These are phyloP conservation scores for Monascus ruber DNA, from an alignment of 2,329 filamentous ascomycete species.

Conservation along the genomic window DNA sequence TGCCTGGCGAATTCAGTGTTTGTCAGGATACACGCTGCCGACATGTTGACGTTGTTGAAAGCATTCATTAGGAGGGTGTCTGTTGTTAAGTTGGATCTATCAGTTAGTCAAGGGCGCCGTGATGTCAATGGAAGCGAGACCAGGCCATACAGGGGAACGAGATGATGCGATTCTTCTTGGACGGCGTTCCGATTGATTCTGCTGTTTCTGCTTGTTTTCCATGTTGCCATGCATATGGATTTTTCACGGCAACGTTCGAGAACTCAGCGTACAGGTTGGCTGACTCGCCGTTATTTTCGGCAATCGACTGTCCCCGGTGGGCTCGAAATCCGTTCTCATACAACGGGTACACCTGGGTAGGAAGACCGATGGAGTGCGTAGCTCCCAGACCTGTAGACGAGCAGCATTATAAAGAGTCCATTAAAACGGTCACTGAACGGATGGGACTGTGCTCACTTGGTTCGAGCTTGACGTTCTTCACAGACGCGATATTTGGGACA, in stretches of 20 bases:
- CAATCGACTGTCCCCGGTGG: slow-evolving; percentile 41
- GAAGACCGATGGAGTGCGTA: slow-evolving; percentile 48
- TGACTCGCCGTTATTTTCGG: slow-evolving; percentile 49
- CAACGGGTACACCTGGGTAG: slow-evolving; percentile 56
- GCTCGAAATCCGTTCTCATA: slow-evolving; percentile 56
- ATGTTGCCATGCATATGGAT: slow-evolving; percentile 48
- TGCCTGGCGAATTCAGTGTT: slow-evolving; percentile 43
- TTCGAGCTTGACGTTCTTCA: too few relatives aligned
- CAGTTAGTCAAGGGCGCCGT: background rate
- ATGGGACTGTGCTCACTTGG: too few relatives aligned
- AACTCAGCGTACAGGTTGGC: slow-evolving; percentile 51
- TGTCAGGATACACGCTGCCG: slow-evolving; percentile 50
- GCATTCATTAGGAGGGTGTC: slow-evolving; percentile 61
- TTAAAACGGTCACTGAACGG: too few relatives aligned
- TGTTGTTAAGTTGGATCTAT: slow-evolving; percentile 14
- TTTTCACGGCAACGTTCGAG: slow-evolving; percentile 43
- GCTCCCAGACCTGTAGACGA: slow-evolving; percentile 40
- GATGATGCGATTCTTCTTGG: slow-evolving; percentile 53
- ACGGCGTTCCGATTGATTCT: slow-evolving; percentile 43
- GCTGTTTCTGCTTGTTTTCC: slow-evolving; percentile 35
- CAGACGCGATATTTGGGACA: too few relatives aligned
- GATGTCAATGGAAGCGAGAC: background rate
- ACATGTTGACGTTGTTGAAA: slow-evolving; percentile 57
- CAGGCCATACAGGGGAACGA: slow-evolving; percentile 50
- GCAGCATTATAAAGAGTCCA: slow-evolving; percentile 3